These are phyloP conservation scores for Russula olivacea DNA, from an alignment of 768 basidiomycete genomes.

Conservation along the genomic window DNA sequence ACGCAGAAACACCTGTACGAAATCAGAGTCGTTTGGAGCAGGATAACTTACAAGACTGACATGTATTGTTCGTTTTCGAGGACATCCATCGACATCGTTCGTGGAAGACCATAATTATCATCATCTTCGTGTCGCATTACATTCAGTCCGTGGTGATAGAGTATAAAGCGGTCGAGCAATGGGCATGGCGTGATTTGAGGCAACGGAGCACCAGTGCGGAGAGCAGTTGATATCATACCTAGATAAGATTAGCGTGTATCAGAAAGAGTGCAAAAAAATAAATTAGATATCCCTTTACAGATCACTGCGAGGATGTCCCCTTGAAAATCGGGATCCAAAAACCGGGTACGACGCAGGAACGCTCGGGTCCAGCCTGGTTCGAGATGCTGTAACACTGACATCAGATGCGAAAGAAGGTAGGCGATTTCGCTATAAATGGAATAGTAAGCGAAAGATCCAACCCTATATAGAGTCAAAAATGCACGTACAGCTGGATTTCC, in stretches of 20 bases:
- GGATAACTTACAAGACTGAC: slow-evolving; percentile 38
- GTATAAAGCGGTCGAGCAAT: slow-evolving; percentile 43
- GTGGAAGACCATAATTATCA: slow-evolving; percentile 68
- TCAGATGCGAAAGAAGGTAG: slow-evolving; percentile 63
- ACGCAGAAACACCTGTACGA: slow-evolving; percentile 57
- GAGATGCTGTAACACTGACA: slow-evolving; percentile 65
- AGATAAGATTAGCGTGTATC: not conserved
- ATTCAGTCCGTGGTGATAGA: slow-evolving; percentile 51
- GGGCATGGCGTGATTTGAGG: slow-evolving; percentile 87
- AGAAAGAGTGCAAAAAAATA: not conserved
- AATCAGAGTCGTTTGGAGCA: not conserved
- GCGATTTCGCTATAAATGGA: slow-evolving; percentile 51
- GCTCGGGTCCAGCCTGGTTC: slow-evolving; percentile 75
- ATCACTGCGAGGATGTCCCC: slow-evolving; percentile 82
- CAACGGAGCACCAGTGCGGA: slow-evolving; percentile 67
- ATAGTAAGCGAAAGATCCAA: slow-evolving; percentile 4
- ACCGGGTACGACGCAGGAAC: slow-evolving; percentile 64
- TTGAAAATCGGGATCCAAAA: slow-evolving; percentile 75
- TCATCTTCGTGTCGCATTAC: slow-evolving; percentile 66
- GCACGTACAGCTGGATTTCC: slow-evolving; percentile 58
- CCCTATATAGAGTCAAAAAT: not conserved
- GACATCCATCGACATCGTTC: slow-evolving; percentile 63
- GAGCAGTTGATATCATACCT: slow-evolving; percentile 73
- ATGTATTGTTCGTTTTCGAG: slow-evolving; percentile 74
- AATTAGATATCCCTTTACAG: slow-evolving; percentile 38